Evolutionary conservation across 257 asterid genomes (phyloP), one percentile per base, ranked within the genome.

Genomic region (Solanum chilense): DNA sequence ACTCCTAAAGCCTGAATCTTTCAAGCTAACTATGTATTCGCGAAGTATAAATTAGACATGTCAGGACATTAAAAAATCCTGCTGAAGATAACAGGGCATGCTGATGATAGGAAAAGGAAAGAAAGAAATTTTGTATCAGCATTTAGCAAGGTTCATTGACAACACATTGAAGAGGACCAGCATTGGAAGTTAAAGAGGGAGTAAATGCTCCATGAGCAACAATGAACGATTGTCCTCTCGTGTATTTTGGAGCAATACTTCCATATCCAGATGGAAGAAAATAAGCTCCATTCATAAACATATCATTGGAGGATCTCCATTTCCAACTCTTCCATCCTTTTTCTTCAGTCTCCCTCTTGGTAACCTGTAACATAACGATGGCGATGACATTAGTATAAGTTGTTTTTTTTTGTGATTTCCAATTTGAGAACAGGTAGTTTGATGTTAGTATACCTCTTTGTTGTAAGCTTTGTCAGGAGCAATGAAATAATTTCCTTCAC

Each of bases 231-330:
- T 96, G 94, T n/a, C 86, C 8, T 81, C 42, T 90, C 2, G 86
- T 88, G 93, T 96, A 96, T 73, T 88, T 91, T 0, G 98, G 98
- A 13, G 89, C 78, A 25, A 82, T 84, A 68, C 89, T 93, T 89
- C 98, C 99, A 39, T 92, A 91, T 82, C 98, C 99, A 2, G 98
- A 95, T 15, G 92, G 97, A 23, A 92, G 89, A 82, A 96, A 95
- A 81, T 92, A 95, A 4, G 98, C 98, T 20, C 99, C 99, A 62
- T 96, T 95, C 86, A 92, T 14, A 86, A 96, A 95, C 69, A 69
- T 91, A 88, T 96, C 99, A 85, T 89, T 92, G 0, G 96, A 92
- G 3, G 95, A 92, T 49, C 98, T 95, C 99, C 99, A 95, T 90
- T 94, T 95, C 98, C 97, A 96, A 37, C 78, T 92, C 25, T 64